Percentiles rank a stretch among this genome's conserved stretches.
phyloP scores from a whole-genome alignment of 2,329 filamentous ascomycete genomes.

The Camptophora hylomeconis region DNA sequence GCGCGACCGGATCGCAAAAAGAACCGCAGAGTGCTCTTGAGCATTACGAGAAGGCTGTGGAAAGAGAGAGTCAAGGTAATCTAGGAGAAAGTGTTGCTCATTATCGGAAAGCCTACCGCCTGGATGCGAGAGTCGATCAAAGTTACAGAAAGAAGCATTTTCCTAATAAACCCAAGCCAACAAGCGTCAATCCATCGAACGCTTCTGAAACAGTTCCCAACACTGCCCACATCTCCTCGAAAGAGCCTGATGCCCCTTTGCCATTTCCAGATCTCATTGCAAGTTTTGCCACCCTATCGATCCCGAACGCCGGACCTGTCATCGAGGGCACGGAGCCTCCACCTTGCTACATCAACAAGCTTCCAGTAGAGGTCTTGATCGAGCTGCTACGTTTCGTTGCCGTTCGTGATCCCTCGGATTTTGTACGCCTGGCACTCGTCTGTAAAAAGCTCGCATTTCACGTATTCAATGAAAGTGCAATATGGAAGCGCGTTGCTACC shows the following conservation, averaged over 20 bases:
- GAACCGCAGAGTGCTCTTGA: conserved; percentile 70
- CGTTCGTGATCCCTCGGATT: conserved; percentile 59
- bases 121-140: conserved; percentile 75
- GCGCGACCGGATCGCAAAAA: conserved; percentile 16
- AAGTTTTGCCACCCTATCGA: conserved; percentile 58
- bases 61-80: conserved; percentile 72
- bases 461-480: conserved; percentile 66
- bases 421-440: conserved; percentile 62
- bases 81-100: conserved; percentile 77
- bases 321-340: conserved; percentile 60
- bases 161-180: conserved; percentile 45
- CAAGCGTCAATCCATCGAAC: conserved; percentile 34
- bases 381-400: conserved; percentile 69
- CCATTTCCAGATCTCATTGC: conserved; percentile 57
- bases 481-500: conserved; percentile 70
- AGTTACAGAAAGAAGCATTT: conserved; percentile 88
- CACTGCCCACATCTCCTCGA: conserved; percentile 44
- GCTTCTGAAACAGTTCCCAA: conserved; percentile 39
- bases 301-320: conserved; percentile 52
- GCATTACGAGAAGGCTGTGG: conserved; percentile 83
- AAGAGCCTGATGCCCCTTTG: conserved; percentile 30
- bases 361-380: conserved; percentile 75
- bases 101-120: conserved; percentile 80
- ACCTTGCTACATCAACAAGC: conserved; percentile 62
- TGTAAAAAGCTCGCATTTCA: conserved; percentile 82